These are phyloP conservation scores for Pythium plurisporium DNA, from an alignment of 352 stramenopile genomes.

Conservation along the genomic window DNA sequence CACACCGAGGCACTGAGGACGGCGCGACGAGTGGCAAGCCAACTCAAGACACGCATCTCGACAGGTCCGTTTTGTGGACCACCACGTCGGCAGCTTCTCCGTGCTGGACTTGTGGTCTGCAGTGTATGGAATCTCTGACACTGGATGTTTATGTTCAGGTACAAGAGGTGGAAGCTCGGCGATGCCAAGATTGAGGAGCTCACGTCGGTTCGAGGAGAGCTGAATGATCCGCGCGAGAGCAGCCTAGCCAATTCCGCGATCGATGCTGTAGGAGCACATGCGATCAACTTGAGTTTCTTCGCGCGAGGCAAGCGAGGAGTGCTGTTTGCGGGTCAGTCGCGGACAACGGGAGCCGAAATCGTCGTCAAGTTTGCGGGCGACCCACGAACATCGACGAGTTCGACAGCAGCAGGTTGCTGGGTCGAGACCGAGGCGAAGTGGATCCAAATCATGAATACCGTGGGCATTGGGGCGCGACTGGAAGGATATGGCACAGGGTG, in stretches of 20 bases:
- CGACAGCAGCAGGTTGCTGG: constrained; percentile 22
- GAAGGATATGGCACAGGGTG: constrained; percentile 39
- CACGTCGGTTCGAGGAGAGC: constrained; percentile 22
- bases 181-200: constrained; percentile 50
- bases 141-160: constrained; percentile 22
- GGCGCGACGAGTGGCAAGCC: not conserved
- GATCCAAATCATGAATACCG: constrained; percentile 56
- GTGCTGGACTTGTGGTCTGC: too few species aligned
- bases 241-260: constrained; percentile 3
- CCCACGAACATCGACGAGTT: constrained; percentile 22
- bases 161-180: constrained; percentile 62
- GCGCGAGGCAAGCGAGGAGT: constrained; percentile 61
- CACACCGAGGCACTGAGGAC: not conserved
- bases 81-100: too few species aligned
- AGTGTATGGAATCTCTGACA: not conserved
- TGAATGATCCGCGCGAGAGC: not conserved
- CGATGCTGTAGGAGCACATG: constrained; percentile 1
- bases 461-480: constrained; percentile 51
- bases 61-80: constrained; percentile 29
- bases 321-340: constrained; percentile 40
- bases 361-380: constrained; percentile 46
- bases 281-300: constrained; percentile 50
- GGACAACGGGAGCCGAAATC: constrained; percentile 17
- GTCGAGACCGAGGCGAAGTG: constrained; percentile 53
- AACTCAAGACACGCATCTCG: constrained; percentile 29